Conservation (phyloP, 495 filamentous ascomycete genomes). For the Articulospora tetracladia region DNA sequence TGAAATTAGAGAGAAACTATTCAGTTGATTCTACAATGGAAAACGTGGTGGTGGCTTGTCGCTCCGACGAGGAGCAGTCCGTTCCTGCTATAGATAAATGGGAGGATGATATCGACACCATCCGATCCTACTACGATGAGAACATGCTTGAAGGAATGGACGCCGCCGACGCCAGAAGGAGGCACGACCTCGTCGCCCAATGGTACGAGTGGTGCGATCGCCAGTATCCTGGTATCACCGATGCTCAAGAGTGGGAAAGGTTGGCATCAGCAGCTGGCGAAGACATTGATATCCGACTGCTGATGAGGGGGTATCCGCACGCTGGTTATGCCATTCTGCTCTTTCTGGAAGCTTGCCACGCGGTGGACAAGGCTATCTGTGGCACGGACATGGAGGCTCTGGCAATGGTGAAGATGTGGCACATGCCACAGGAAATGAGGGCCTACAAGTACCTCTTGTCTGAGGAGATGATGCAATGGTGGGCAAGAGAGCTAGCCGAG, state of each 20-base stretch:
- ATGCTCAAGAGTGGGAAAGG: background rate
- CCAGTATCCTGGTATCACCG: slow-evolving; percentile 4
- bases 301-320: slow-evolving; percentile 1
- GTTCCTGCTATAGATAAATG: slow-evolving; percentile 1
- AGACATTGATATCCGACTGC: slow-evolving; percentile 9
- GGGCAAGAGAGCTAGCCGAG: slow-evolving; percentile 1
- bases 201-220: slow-evolving; percentile 11
- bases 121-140: background rate
- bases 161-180: background rate
- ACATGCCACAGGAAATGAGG: slow-evolving; percentile 8
- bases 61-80: slow-evolving; percentile 1
- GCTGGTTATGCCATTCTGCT: slow-evolving; percentile 10
- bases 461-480: slow-evolving; percentile 6
- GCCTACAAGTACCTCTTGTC: slow-evolving; percentile 9
- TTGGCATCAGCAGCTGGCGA: slow-evolving; percentile 6
- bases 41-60: background rate
- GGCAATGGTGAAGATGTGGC: slow-evolving; percentile 3
- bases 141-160: slow-evolving; percentile 1
- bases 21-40: background rate
- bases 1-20: background rate
- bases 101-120: background rate
- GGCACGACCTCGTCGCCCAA: slow-evolving; percentile 4
- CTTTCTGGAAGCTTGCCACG: slow-evolving; percentile 14
- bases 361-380: slow-evolving; percentile 4
- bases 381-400: slow-evolving; percentile 8